phyloP scores from a whole-genome alignment of 1,284 basidiomycete genomes.

The Tremellales sp. region DNA sequence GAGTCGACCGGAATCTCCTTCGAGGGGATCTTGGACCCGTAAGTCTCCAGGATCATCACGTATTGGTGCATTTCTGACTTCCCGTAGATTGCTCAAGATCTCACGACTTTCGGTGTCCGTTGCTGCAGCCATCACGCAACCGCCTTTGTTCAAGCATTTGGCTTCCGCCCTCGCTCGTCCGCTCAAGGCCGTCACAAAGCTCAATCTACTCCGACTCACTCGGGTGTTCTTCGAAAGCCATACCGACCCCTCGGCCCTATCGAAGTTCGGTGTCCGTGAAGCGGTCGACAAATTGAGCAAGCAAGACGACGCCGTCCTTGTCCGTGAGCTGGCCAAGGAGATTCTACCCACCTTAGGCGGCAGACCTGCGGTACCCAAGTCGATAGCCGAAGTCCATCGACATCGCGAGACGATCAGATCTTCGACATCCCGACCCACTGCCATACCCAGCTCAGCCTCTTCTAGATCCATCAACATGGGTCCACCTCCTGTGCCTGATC shows the following conservation, averaged over 20 bases:
- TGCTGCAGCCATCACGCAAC: slow-evolving; percentile 71
- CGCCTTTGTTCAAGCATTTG: slow-evolving; percentile 79
- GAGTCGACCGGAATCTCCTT: slow-evolving; percentile 86
- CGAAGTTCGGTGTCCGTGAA: slow-evolving; percentile 69
- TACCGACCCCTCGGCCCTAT: slow-evolving; percentile 73
- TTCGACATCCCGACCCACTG: not conserved
- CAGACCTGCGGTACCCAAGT: not conserved
- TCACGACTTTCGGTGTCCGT: slow-evolving; percentile 72
- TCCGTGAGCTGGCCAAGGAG: slow-evolving; percentile 60
- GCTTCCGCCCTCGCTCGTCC: slow-evolving; percentile 72
- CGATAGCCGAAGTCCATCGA: not conserved
- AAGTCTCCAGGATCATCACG: slow-evolving; percentile 7
- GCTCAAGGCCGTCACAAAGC: slow-evolving; percentile 76
- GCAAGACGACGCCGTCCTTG: slow-evolving; percentile 80
- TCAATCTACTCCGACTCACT: slow-evolving; percentile 82
- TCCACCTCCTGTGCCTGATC: not conserved
- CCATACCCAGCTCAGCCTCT: not conserved
- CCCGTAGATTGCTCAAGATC: slow-evolving; percentile 67
- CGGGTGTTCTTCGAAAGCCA: slow-evolving; percentile 82
- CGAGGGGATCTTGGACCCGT: slow-evolving; percentile 86
- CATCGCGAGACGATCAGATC: not conserved
- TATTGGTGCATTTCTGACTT: not conserved
- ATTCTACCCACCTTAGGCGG: slow-evolving; percentile 26
- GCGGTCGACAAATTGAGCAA: slow-evolving; percentile 73
- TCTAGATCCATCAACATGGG: not conserved